These are phyloP conservation scores for Glomus cerebriforme DNA, from an alignment of 192 early-diverging fungal genomes.

Conservation along the genomic window DNA sequence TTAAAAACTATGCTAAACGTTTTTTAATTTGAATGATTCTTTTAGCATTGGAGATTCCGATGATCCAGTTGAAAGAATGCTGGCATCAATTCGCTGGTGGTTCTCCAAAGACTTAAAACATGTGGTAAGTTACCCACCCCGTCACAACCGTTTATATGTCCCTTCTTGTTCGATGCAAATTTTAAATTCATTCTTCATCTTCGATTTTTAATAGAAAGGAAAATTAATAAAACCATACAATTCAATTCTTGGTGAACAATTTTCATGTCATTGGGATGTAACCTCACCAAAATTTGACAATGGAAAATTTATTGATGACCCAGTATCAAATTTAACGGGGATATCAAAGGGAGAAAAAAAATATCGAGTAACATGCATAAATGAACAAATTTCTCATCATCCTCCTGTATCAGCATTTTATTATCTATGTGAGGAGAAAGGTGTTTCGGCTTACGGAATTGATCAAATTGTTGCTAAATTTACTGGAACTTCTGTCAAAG, in stretches of 20 bases:
- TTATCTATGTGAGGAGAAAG: slow-evolving; percentile 64
- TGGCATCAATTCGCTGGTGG: slow-evolving; percentile 73
- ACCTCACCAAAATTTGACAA: slow-evolving; percentile 36
- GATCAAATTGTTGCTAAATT: slow-evolving; percentile 76
- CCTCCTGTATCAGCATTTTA: slow-evolving; percentile 63
- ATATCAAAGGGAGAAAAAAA: slow-evolving; percentile 25
- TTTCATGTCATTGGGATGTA: slow-evolving; percentile 58
- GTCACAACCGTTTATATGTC: neutral
- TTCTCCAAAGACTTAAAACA: slow-evolving; percentile 70
- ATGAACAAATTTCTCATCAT: slow-evolving; percentile 66
- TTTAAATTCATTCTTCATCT: neutral
- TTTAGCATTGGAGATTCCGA: slow-evolving; percentile 62
- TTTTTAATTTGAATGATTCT: slow-evolving; percentile 29
- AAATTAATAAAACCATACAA: slow-evolving; percentile 62
- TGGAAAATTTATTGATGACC: slow-evolving; percentile 40
- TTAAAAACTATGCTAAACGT: neutral
- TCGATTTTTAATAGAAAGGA: slow-evolving; percentile 21
- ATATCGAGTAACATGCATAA: slow-evolving; percentile 55
- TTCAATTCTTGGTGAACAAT: slow-evolving; percentile 60
- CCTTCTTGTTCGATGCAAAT: neutral
- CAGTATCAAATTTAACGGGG: slow-evolving; percentile 9
- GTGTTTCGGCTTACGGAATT: slow-evolving; percentile 62
- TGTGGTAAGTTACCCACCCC: slow-evolving; percentile 33
- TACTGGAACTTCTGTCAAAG: slow-evolving; percentile 71
- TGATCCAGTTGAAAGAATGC: slow-evolving; percentile 67